These are phyloP conservation scores for Anthoceros angustus DNA, from an alignment of 225 moss, liverwort and hornwort genomes.

Conservation along the genomic window DNA sequence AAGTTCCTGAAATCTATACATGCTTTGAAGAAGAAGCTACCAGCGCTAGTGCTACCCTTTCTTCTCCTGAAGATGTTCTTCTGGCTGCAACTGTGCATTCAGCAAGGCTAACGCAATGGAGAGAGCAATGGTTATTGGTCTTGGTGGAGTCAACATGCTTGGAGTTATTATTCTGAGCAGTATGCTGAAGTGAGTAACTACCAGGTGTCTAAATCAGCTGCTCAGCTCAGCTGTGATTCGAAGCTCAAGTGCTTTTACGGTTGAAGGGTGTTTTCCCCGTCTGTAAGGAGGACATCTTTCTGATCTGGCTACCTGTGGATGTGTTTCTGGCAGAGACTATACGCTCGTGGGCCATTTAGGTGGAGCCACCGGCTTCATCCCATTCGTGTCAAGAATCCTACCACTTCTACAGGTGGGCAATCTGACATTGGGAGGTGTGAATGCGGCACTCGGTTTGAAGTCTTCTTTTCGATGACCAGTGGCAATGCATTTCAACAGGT, in stretches of 20 bases:
- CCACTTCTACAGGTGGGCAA: slow-evolving; percentile 66
- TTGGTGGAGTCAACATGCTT: slow-evolving; percentile 72
- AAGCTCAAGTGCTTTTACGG: neutral
- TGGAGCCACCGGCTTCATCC: slow-evolving; percentile 67
- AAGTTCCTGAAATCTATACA: neutral
- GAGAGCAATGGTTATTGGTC: slow-evolving; percentile 61
- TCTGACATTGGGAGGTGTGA: neutral
- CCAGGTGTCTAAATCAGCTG: neutral
- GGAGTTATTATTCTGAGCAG: slow-evolving; percentile 75
- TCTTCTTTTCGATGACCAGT: neutral
- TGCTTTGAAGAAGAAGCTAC: neutral
- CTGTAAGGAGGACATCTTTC: too few relatives aligned
- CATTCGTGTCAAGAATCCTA: slow-evolving; percentile 64
- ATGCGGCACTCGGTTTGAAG: neutral
- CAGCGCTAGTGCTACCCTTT: too few relatives aligned
- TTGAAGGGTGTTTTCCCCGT: too few relatives aligned
- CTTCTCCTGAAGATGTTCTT: neutral
- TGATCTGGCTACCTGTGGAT: neutral
- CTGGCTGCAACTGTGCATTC: slow-evolving; percentile 9
- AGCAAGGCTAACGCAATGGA: slow-evolving; percentile 66
- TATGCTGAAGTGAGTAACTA: slow-evolving; percentile 47
- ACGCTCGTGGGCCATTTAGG: slow-evolving; percentile 63
- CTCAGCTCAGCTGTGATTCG: neutral
- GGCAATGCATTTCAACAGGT: slow-evolving; percentile 23
- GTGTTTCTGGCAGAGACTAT: slow-evolving; percentile 47